phyloP scores from a whole-genome alignment of 805 yeast genomes.

The Clavispora fructus region DNA sequence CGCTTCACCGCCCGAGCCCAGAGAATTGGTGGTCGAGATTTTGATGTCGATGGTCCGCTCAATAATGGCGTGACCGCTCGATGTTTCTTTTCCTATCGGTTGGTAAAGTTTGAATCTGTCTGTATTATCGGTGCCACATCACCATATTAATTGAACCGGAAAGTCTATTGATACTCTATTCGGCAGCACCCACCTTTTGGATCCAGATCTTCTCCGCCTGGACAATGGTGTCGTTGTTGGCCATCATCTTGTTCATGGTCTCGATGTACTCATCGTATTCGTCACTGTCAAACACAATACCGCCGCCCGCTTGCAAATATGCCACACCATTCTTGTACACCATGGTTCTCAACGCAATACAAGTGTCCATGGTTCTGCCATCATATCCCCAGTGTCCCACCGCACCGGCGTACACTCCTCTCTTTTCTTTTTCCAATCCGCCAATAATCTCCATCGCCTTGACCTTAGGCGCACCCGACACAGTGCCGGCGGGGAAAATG shows the following conservation, averaged over 20 bases:
- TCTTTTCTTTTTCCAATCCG: constrained; percentile 82
- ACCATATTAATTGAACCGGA: too few species aligned
- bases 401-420: constrained; percentile 98
- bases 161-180: not conserved
- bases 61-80: too few species aligned
- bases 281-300: constrained; percentile 92
- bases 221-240: constrained; percentile 84
- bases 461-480: constrained; percentile 97
- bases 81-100: too few species aligned
- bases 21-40: too few species aligned
- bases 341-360: constrained; percentile 97
- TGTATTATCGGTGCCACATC: too few species aligned
- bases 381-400: constrained; percentile 98
- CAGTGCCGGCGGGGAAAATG: constrained; percentile 98
- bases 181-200: constrained; percentile 26
- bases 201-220: constrained; percentile 85
- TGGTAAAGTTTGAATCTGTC: too few species aligned
- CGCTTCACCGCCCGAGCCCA: too few species aligned
- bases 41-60: too few species aligned
- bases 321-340: constrained; percentile 86
- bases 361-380: constrained; percentile 92
- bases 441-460: constrained; percentile 93
- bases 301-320: constrained; percentile 97
- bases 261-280: constrained; percentile 93
- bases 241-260: constrained; percentile 95